Evolutionary conservation across 1,139 yeast genomes (phyloP), one percentile per base, ranked within the genome.

Genomic region (Candida smagusa): DNA sequence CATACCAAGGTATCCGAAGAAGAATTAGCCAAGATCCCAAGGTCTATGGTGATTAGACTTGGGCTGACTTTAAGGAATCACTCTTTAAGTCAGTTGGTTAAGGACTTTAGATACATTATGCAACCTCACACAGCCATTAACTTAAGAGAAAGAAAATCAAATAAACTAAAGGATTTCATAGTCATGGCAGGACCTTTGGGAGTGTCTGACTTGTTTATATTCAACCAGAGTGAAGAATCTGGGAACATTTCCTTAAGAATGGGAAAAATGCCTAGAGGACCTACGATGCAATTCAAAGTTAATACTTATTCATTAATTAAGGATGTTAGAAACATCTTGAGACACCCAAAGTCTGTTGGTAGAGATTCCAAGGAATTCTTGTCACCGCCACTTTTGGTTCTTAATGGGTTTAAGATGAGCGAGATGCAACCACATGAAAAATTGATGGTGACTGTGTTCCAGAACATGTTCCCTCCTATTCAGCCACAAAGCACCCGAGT

Each of bases 181-280:
- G 96, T 89, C 16, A 90, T 92, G 97, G 89, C 97, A 28, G 98
- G 98, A 4, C 97, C 98, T 7, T 70, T 92, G 37, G 96, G 96
- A 27, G 96, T 94, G 9, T 74, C 92, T 7, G 96, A 92, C 60
- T 63, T 94, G 56, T 79, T 92, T 64, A 71, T 92, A 21, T 89
- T 92, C 65, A 84, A 90, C 46, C 96, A 88, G 56, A 78, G 88
- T 31, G 83, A 79, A 49, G 75, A 74, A 31, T 69, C 84, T 2
- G 97, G 97, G 6, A 82, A 81, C 43, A 82, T 94, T 8, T 83
- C 92, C 35, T 68, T 94, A 48, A 77, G 97, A 54, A 65, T 94
- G 37, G 90, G 94, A 2, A 78, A 88, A 52, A 78, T 92, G 67
- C 97, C 98, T 25, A 73, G 90, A 45, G 99, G 99, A 5, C 99